A percentile compares a stretch with the other conserved stretches of the same genome.
phyloP scores from a whole-genome alignment of 768 basidiomycete genomes.

The Leccinum subgranulosum region DNA sequence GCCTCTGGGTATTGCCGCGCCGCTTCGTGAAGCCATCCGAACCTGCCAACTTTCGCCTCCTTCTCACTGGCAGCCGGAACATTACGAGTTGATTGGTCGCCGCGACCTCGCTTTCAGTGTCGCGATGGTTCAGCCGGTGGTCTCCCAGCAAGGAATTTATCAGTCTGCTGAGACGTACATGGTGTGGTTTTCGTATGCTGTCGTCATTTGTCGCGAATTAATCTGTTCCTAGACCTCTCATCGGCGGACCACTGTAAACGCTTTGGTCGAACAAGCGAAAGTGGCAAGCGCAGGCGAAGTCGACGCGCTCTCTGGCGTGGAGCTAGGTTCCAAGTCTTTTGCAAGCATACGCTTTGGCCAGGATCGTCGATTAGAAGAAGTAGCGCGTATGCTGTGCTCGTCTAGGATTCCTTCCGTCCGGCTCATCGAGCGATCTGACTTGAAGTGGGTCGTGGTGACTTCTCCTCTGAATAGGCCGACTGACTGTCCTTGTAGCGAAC shows the following conservation, averaged over 20 bases:
- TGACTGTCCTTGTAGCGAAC: conserved; percentile 56
- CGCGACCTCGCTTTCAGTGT: conserved; percentile 33
- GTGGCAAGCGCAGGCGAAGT: conserved; percentile 52
- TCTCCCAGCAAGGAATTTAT: conserved; percentile 27
- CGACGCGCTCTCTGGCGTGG: conserved; percentile 64
- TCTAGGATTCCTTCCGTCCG: conserved; percentile 66
- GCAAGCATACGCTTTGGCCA: conserved; percentile 85
- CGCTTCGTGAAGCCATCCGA: conserved; percentile 81
- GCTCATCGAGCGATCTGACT: conserved; percentile 62
- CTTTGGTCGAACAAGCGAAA: conserved; percentile 50
- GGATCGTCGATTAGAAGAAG: conserved; percentile 88
- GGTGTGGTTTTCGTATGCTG: conserved; percentile 8
- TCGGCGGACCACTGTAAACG: conserved; percentile 48
- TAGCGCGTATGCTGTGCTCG: conserved; percentile 86
- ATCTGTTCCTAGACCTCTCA: conserved; percentile 43
- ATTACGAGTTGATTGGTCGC: conserved; percentile 32
- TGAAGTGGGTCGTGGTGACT: conserved; percentile 48
- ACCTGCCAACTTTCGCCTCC: conserved; percentile 80
- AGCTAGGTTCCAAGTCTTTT: conserved; percentile 69
- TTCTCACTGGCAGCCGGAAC: conserved; percentile 59
- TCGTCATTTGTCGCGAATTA: conserved; percentile 1
- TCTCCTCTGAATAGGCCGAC: background rate
- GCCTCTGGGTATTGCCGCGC: conserved; percentile 70
- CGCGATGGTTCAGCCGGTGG: conserved; percentile 28
- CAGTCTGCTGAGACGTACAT: conserved; percentile 34